These are phyloP conservation scores for Durusdinium trenchii DNA, from an alignment of 73 alveolate species.

Conservation along the genomic window DNA sequence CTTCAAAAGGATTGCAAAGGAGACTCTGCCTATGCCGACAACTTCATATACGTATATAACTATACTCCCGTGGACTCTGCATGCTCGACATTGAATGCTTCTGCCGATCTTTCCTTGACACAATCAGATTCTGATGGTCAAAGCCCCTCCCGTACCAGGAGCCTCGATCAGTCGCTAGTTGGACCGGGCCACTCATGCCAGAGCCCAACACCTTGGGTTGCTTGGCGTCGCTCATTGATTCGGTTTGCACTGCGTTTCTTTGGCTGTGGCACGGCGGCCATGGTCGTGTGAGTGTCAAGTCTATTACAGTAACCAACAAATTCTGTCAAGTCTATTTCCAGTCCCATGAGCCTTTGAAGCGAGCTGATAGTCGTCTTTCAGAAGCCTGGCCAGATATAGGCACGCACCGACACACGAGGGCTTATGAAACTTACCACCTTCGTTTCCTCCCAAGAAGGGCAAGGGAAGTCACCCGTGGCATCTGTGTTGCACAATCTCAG, in stretches of 20 bases:
- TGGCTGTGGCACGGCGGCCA: no score
- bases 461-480: no score
- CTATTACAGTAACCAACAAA: no score
- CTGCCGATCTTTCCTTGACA: no score
- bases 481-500: no score
- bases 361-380: slow-evolving; percentile 72
- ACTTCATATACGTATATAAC: background rate
- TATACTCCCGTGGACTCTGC: background rate
- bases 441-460: no score
- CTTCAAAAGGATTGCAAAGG: background rate
- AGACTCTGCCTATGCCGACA: background rate
- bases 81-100: no score
- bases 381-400: slow-evolving; percentile 23
- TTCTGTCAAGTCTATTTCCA: no score
- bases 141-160: background rate
- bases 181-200: slow-evolving; percentile 95
- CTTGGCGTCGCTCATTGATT: no score
- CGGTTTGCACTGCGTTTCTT: background rate
- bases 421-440: no score
- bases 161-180: slow-evolving; percentile 72
- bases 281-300: no score
- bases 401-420: no score
- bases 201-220: slow-evolving; percentile 66
- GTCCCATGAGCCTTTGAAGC: slow-evolving; percentile 70
- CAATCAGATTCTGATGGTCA: background rate